Percentiles rank a stretch among this genome's conserved stretches.
phyloP scores from a whole-genome alignment of 2,329 filamentous ascomycete species.

The Penicillium sp. region DNA sequence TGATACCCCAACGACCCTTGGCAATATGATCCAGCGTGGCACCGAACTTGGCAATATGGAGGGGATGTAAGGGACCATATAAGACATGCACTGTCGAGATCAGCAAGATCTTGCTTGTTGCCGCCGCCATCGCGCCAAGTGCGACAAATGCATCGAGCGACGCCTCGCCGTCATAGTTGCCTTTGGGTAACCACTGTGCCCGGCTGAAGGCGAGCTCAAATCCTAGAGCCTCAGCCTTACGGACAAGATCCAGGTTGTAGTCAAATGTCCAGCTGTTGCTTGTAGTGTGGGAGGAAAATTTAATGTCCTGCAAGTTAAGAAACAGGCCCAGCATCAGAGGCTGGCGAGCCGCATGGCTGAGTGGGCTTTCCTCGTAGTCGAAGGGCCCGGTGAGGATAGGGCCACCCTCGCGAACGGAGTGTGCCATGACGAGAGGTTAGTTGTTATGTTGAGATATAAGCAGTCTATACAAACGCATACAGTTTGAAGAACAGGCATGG shows the following conservation, averaged over 20 bases:
- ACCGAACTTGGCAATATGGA: conserved; percentile 23
- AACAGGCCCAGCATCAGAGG: conserved; percentile 19
- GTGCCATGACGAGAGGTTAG: too few relatives aligned
- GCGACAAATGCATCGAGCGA: conserved; percentile 22
- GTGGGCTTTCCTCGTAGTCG: conserved; percentile 16
- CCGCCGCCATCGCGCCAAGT: conserved; percentile 23
- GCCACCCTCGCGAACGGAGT: conserved; percentile 16
- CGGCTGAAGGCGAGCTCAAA: conserved; percentile 24
- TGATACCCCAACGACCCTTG: conserved; percentile 23
- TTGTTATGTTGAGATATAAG: too few relatives aligned
- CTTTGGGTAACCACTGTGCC: conserved; percentile 19
- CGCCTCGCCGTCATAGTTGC: conserved; percentile 19
- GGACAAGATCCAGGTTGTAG: conserved; percentile 19
- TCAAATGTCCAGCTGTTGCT: conserved; percentile 23
- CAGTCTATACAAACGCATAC: too few relatives aligned
- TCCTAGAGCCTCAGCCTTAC: conserved; percentile 18
- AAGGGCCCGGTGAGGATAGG: conserved; percentile 15
- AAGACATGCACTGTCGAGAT: conserved; percentile 23
- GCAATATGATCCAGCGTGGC: conserved; percentile 23
- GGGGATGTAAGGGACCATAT: conserved; percentile 21
- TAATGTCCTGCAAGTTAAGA: conserved; percentile 15
- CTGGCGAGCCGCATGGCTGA: conserved; percentile 15
- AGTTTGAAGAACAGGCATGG: too few relatives aligned
- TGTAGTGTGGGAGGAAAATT: conserved; percentile 16
- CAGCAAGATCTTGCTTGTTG: conserved; percentile 24